Base-by-base conservation (phyloP, 345 rosid genomes). In the Boechera stricta region DNA sequence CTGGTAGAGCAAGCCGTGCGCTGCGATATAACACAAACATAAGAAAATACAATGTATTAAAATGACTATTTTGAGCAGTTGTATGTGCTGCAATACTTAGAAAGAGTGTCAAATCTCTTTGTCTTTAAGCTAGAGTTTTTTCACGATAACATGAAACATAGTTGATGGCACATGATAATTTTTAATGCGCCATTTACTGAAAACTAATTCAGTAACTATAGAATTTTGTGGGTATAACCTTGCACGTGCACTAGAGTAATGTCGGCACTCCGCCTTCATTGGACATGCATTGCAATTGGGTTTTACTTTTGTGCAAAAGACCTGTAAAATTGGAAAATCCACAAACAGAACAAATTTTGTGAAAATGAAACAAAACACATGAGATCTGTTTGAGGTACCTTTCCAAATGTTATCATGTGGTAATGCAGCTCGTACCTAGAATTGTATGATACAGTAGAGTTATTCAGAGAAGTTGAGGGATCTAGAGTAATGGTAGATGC, bases 211-310 rank as follows among this genome's bases (percentile, higher is more conserved):
- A 38, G 6, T 38, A 38, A 38, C 41, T n/a, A 45, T 16, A 72
- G 39, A 26, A 4, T 38, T 61, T 61, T 38, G 49, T 60, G 16
- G n/a, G 21, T 31, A 21, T 78, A 36, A 91, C 98, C 97, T 94
- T 82, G 90, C 91, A 78, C 79, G 83, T 77, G 96, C 97, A 82
- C 98, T 94, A 16, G 98, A 91, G 75, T 91, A 94, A 65, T 94
- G 97, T 77, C 91, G 83, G 77, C 98, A 94, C 64, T 91, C 98
- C 62, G 90, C 90, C 77, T 93, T 86, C 94, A 90, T 84, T 36
- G 97, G 97, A 78, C 98, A 94, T 57, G 94, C 93, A 51, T 94
- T 90, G 79, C 98, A 94, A 79, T 94, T 94, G 24, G 97, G 98
- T 67, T 81, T 87, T 69, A 56, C 74, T 77, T 94, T 94, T 51